These are phyloP conservation scores for Talaromyces marneffei DNA, from an alignment of 2,329 filamentous ascomycete genomes.

Conservation along the genomic window DNA sequence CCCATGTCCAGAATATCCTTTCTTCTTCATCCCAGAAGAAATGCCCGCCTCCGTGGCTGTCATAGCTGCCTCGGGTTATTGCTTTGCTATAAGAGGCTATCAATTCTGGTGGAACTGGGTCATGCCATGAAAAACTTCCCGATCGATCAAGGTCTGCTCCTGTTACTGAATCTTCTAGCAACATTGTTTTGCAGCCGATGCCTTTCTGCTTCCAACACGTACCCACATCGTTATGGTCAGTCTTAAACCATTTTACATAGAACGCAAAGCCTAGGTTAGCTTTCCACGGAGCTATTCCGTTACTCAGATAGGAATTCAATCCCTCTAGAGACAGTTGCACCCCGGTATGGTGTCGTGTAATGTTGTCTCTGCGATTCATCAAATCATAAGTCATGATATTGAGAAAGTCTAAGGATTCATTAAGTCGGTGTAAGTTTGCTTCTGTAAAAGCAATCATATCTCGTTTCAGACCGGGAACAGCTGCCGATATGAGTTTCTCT, in stretches of 20 bases:
- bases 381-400: slow-evolving; percentile 52
- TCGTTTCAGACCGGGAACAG: slow-evolving; percentile 54
- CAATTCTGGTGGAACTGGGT: slow-evolving; percentile 29
- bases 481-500: slow-evolving; percentile 54
- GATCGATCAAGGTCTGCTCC: slow-evolving; percentile 55
- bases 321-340: slow-evolving; percentile 44
- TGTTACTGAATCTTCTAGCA: slow-evolving; percentile 54
- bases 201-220: slow-evolving; percentile 26
- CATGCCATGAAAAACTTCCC: slow-evolving; percentile 44
- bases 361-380: slow-evolving; percentile 13
- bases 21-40: slow-evolving; percentile 49
- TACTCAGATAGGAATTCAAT: slow-evolving; percentile 17
- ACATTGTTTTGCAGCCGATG: slow-evolving; percentile 51
- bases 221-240: slow-evolving; percentile 40
- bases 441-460: slow-evolving; percentile 60
- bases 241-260: slow-evolving; percentile 61
- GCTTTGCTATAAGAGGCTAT: slow-evolving; percentile 41
- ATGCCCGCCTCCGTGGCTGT: slow-evolving; percentile 32
- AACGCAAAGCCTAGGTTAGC: slow-evolving; percentile 62
- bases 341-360: slow-evolving; percentile 57
- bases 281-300: slow-evolving; percentile 48
- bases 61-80: slow-evolving; percentile 34
- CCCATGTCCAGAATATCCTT: slow-evolving; percentile 52
- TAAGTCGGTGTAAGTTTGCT: slow-evolving; percentile 49
- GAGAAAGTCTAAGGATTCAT: slow-evolving; percentile 52